phyloP scores from a whole-genome alignment of 1,284 basidiomycete genomes.

The Ustilago lituana region DNA sequence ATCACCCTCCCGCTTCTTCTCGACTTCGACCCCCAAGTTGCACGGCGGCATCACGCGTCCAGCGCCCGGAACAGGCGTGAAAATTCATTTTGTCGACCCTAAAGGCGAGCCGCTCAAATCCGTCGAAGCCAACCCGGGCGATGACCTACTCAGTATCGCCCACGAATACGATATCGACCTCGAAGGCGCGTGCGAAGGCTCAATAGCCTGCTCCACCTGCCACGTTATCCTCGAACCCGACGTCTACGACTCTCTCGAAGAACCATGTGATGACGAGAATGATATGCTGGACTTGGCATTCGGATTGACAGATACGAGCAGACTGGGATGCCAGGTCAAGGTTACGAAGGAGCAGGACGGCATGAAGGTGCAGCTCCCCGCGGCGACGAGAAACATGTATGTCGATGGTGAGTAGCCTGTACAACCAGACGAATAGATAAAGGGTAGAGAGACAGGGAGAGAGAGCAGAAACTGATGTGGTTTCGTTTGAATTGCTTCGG shows the following conservation, averaged over 20 bases:
- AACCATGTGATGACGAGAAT: conserved; percentile 94
- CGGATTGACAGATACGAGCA: conserved; percentile 83
- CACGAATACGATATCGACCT: conserved; percentile 97
- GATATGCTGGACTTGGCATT: conserved; percentile 96
- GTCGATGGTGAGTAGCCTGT: conserved; percentile 77
- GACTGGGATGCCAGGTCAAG: conserved; percentile 80
- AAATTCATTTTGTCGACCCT: conserved; percentile 86
- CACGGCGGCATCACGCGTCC: conserved; percentile 73
- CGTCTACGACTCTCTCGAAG: conserved; percentile 83
- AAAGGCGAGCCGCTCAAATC: conserved; percentile 85
- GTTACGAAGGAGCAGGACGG: conserved; percentile 85
- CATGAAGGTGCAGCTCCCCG: conserved; percentile 83
- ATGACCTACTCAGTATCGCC: conserved; percentile 88
- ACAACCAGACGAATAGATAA: too few relatives aligned
- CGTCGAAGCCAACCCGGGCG: conserved; percentile 90
- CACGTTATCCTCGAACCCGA: conserved; percentile 88
- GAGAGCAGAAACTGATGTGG: too few relatives aligned
- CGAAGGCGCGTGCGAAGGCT: conserved; percentile 96
- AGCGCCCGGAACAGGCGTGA: conserved; percentile 76
- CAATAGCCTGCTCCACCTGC: conserved; percentile 96
- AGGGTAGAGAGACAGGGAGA: too few relatives aligned
- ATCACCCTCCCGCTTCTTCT: not conserved
- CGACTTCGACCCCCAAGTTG: not conserved
- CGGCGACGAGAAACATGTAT: conserved; percentile 96
- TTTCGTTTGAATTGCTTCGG: too few relatives aligned